phyloP scores from a whole-genome alignment of 2,329 filamentous ascomycete genomes.

The Apiospora sp. region DNA sequence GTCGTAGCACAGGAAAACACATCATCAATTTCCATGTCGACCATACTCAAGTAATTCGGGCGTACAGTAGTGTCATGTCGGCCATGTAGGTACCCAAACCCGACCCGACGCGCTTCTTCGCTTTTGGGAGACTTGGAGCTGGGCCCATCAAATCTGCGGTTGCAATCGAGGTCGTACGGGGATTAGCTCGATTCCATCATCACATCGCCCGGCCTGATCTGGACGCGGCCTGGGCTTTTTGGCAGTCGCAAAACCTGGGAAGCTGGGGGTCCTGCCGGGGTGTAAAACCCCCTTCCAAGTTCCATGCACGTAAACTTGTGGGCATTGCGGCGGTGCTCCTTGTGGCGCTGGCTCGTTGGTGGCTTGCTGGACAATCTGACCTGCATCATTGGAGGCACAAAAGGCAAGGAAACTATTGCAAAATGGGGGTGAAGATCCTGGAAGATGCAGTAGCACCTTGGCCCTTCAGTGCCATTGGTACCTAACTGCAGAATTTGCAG shows the following conservation, averaged over 20 bases:
- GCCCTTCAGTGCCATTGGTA: neutral
- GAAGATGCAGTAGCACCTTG: slow-evolving; percentile 3
- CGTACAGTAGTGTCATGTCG: slow-evolving; percentile 16
- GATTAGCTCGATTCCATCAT: slow-evolving; percentile 19
- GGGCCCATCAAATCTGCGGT: slow-evolving; percentile 18
- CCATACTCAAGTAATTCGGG: neutral
- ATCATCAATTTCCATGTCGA: slow-evolving; percentile 18
- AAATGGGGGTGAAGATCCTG: neutral
- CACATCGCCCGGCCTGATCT: slow-evolving; percentile 8
- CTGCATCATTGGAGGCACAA: neutral
- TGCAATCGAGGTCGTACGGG: slow-evolving; percentile 8
- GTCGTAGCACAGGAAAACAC: neutral
- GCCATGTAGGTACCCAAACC: slow-evolving; percentile 18
- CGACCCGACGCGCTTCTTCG: slow-evolving; percentile 20
- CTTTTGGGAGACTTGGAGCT: neutral
- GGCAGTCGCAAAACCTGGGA: neutral
- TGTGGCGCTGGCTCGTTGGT: slow-evolving; percentile 9
- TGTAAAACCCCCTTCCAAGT: neutral
- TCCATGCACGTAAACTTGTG: slow-evolving; percentile 5
- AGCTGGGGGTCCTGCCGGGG: neutral
- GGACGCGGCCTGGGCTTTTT: slow-evolving; percentile 12
- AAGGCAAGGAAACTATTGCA: neutral
- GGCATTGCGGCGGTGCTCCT: neutral
- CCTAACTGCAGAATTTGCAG: slow-evolving; percentile 7
- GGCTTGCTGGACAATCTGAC: neutral